A percentile compares a stretch with the other conserved stretches of the same genome.
These are phyloP conservation scores for Zelonia costaricensis DNA, from an alignment of 208 protist genomes.

Conservation along the genomic window DNA sequence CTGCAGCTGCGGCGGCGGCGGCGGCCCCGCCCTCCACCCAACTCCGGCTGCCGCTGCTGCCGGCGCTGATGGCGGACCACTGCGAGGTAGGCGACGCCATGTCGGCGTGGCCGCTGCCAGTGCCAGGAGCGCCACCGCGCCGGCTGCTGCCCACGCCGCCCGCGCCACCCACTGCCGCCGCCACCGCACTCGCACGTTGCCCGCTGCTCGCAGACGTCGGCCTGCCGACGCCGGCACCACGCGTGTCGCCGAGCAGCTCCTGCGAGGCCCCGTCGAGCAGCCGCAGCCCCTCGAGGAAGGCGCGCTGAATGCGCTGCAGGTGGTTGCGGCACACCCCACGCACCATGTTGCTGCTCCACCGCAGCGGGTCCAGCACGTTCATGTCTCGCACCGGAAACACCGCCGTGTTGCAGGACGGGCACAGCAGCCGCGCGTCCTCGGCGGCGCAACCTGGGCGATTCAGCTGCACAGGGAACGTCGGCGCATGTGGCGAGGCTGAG, in stretches of 20 bases:
- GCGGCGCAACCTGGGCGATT: conserved; percentile 32
- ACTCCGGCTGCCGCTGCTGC: conserved; percentile 28
- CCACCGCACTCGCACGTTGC: background rate
- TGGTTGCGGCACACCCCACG: conserved; percentile 86
- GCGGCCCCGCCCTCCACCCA: conserved; percentile 11
- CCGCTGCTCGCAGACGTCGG: too few species aligned
- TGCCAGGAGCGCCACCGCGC: background rate
- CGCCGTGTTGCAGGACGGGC: conserved; percentile 65
- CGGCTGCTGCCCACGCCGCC: background rate
- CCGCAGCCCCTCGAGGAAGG: conserved; percentile 67
- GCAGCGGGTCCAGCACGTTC: conserved; percentile 93
- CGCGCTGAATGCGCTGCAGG: conserved; percentile 71
- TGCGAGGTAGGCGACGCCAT: conserved; percentile 25
- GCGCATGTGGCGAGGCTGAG: background rate
- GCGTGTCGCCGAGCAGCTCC: conserved; percentile 19
- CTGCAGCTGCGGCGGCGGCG: background rate
- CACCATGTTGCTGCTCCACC: conserved; percentile 89
- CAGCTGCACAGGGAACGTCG: conserved; percentile 27
- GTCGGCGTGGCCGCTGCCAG: background rate
- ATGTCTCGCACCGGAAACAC: conserved; percentile 82
- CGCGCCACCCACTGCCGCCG: background rate
- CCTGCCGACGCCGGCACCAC: background rate
- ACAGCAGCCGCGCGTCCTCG: conserved; percentile 47
- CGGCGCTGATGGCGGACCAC: conserved; percentile 20
- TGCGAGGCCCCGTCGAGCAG: conserved; percentile 47